Evolutionary conservation across 2,329 filamentous ascomycete species (phyloP), one percentile per base, ranked within the genome.

Genomic region (Cytospora paraplurivora): DNA sequence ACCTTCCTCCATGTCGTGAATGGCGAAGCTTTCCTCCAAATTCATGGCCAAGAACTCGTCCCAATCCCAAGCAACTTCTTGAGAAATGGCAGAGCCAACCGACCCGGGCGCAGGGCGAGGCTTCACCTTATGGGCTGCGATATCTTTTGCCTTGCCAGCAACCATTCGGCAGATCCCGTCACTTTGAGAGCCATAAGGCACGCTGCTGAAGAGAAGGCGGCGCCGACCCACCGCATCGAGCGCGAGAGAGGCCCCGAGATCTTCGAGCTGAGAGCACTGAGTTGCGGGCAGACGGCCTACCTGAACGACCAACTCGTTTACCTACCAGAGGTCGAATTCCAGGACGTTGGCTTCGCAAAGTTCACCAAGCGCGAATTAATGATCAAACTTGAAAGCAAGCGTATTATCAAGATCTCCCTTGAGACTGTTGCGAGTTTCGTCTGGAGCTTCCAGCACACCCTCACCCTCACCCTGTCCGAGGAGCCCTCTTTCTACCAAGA

Each of bases 381-480:
- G 34, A 66, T 85, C 41, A 75, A 66, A 0, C 70, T 80, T 2
- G 21, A 32, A 0, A 57, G 61, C 5, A 67, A 67, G 0, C 66
- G 67, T 0, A 65, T 76, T 4, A 73, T 86, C 38, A 79, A 84
- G 56, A 79, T 87, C 15, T 75, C 80, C 0, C 80, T 82, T 44
- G 76, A 77, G 21, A 81, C 76, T 1, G 79, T 85, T 37, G 67
- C 81, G 34, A 79, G 83, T 56, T 69, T 81, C 10, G 72, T 84
- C 2, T 68, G 77, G 72, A 71, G 72, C 37, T 38, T 69, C 21
- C 56, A 76, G 66, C 61, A 74, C 65, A 74, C 76, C 0, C 69
- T 86, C 17, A 82, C 80, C 0, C 68, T 88, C 3, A 82, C 84
- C 0, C 78, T 88, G 1, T 64, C 50, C 10, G 75, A 70, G 21